phyloP scores from a whole-genome alignment of 129 eudicot genomes.

The Flaveria sonorensis region DNA sequence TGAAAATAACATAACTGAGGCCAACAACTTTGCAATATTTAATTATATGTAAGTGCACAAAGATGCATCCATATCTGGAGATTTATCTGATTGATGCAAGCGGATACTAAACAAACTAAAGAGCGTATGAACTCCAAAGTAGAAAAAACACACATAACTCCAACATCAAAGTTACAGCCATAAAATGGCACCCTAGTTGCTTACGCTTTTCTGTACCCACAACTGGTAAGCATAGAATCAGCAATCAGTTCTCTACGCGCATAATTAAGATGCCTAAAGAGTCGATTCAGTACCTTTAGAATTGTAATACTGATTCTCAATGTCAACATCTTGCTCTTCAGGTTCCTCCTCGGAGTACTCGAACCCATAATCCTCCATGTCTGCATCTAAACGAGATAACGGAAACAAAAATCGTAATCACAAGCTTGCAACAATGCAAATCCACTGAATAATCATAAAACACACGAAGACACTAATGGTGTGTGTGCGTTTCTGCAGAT shows the following conservation, averaged over 20 bases:
- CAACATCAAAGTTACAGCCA: background rate
- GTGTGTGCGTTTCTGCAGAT: background rate
- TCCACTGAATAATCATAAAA: background rate
- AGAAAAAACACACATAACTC: background rate
- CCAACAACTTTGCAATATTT: background rate
- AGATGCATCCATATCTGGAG: slow-evolving; percentile 17
- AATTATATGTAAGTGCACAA: background rate
- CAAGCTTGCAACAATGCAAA: slow-evolving; percentile 1
- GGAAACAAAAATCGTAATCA: background rate
- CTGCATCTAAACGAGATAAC: slow-evolving; percentile 63
- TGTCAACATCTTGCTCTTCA: slow-evolving; percentile 96
- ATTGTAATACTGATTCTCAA: slow-evolving; percentile 94
- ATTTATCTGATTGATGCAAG: background rate
- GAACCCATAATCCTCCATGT: slow-evolving; percentile 98
- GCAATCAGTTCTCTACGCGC: background rate
- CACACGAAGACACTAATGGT: background rate
- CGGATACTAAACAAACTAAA: background rate
- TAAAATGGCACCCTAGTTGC: background rate
- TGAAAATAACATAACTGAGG: no score
- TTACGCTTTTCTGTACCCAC: background rate
- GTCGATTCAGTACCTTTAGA: slow-evolving; percentile 65
- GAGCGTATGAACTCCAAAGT: background rate
- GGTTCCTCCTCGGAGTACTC: slow-evolving; percentile 97
- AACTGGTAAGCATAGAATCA: background rate
- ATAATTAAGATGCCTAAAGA: background rate